A percentile compares a stretch with the other conserved stretches of the same genome.
Evolutionary conservation across 352 stramenopile species (phyloP).

Genomic region (Phytophthora lateralis): DNA sequence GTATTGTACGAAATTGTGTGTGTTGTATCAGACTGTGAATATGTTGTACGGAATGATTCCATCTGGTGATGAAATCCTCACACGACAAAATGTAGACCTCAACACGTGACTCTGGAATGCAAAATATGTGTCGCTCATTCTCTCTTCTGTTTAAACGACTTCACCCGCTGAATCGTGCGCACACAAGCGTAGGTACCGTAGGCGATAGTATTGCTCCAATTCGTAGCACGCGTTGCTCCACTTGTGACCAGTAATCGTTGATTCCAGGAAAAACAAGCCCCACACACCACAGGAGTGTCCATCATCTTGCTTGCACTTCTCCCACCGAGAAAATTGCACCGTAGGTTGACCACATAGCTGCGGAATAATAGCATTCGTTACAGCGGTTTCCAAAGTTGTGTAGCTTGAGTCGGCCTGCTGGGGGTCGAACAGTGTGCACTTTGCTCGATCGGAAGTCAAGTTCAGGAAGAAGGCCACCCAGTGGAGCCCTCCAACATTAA

Average conservation of each 20-base stretch:
- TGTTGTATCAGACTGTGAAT: background rate
- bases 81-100: background rate
- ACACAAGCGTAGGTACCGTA: conserved; percentile 11
- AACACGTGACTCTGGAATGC: background rate
- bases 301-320: conserved; percentile 4
- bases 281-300: conserved; percentile 17
- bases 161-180: background rate
- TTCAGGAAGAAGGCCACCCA: conserved; percentile 17
- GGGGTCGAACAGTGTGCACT: conserved; percentile 1
- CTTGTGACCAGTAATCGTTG: conserved; percentile 11
- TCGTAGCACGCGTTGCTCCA: conserved; percentile 12
- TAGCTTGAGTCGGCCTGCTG: background rate
- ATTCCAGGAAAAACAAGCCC: conserved; percentile 18
- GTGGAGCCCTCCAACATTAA: conserved; percentile 9
- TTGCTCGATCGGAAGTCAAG: background rate
- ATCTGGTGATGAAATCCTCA: too few species aligned
- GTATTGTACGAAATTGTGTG: background rate
- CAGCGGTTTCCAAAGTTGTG: background rate
- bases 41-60: conserved; percentile 1
- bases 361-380: background rate
- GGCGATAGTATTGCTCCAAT: conserved; percentile 10
- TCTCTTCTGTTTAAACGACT: background rate
- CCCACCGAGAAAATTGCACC: background rate
- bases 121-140: background rate
- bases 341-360: background rate